phyloP scores from a whole-genome alignment of 768 basidiomycete species.

The Tylopilus subfusipes region DNA sequence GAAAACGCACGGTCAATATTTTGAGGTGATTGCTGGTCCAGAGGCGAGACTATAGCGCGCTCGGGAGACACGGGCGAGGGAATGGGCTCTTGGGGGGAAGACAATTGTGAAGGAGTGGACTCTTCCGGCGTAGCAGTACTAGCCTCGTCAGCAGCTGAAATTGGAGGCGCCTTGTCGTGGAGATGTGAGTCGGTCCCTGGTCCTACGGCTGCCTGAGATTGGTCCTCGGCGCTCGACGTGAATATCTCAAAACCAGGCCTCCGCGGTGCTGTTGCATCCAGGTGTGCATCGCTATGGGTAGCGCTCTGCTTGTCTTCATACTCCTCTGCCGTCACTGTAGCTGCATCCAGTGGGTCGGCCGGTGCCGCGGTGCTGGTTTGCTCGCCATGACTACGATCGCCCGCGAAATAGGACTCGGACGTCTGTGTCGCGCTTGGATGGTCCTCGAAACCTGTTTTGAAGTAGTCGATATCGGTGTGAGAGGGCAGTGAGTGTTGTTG shows the following conservation, averaged over 20 bases:
- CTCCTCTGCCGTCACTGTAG: constrained; percentile 29
- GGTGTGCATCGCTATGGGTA: constrained; percentile 9
- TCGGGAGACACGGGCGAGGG: constrained; percentile 23
- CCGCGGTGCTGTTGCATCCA: constrained; percentile 12
- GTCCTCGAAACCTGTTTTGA: constrained; percentile 29
- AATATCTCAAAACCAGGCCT: constrained; percentile 53
- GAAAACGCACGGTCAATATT: constrained; percentile 34
- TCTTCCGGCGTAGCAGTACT: constrained; percentile 15
- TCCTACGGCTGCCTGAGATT: constrained; percentile 12
- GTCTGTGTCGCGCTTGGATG: constrained; percentile 21
- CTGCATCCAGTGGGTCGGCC: constrained; percentile 43
- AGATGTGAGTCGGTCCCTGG: constrained; percentile 14
- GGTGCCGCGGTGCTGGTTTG: constrained; percentile 13
- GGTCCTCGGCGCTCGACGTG: constrained; percentile 23
- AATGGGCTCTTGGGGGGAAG: constrained; percentile 10
- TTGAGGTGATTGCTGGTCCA: constrained; percentile 24
- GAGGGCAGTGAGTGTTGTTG: constrained; percentile 18
- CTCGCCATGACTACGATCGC: constrained; percentile 34
- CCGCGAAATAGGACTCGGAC: constrained; percentile 37
- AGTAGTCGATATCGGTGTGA: constrained; percentile 25
- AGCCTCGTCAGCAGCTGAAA: constrained; percentile 31
- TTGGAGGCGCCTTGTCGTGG: constrained; percentile 33
- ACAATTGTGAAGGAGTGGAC: constrained; percentile 4
- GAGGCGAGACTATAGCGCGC: constrained; percentile 29
- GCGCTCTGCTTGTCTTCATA: constrained; percentile 29